Evolutionary conservation across 139 green algal genomes (phyloP).

Genomic region (Coelastrella sp.): DNA sequence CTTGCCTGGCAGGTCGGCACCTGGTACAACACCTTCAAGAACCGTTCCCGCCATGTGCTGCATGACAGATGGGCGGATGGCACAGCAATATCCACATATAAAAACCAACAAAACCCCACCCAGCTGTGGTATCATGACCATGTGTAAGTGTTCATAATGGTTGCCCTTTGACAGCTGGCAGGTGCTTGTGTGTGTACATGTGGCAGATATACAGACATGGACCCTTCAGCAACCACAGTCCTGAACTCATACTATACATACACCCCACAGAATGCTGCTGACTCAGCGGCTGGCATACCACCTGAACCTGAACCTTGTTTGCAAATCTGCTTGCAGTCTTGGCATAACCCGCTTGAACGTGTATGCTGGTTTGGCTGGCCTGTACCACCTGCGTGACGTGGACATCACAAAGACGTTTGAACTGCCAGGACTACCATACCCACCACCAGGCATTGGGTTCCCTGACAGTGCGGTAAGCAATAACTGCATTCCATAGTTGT

Average conservation of each 20-base stretch:
- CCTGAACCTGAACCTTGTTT: background rate
- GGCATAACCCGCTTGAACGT: slow-evolving; percentile 37
- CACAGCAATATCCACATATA: background rate
- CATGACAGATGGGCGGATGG: background rate
- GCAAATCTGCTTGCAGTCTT: background rate
- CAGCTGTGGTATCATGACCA: slow-evolving; percentile 28
- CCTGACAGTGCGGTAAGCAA: background rate
- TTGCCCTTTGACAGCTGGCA: background rate
- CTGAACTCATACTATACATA: background rate
- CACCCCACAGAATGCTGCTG: background rate
- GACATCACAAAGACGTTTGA: background rate
- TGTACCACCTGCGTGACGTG: slow-evolving; percentile 14
- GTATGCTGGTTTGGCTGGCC: slow-evolving; percentile 14
- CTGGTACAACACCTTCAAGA: slow-evolving; percentile 5
- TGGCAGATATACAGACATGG: background rate
- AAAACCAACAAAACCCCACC: background rate
- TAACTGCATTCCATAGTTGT: too few relatives aligned
- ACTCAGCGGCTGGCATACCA: background rate
- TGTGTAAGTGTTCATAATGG: background rate
- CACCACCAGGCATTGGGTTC: background rate
- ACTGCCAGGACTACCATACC: slow-evolving; percentile 33
- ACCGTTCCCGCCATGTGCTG: background rate
- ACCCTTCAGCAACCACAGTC: background rate
- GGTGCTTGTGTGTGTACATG: background rate
- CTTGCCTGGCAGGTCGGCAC: background rate